Evolutionary conservation across 1,139 yeast genomes (phyloP).

Genomic region (Petasospora fabianii): DNA sequence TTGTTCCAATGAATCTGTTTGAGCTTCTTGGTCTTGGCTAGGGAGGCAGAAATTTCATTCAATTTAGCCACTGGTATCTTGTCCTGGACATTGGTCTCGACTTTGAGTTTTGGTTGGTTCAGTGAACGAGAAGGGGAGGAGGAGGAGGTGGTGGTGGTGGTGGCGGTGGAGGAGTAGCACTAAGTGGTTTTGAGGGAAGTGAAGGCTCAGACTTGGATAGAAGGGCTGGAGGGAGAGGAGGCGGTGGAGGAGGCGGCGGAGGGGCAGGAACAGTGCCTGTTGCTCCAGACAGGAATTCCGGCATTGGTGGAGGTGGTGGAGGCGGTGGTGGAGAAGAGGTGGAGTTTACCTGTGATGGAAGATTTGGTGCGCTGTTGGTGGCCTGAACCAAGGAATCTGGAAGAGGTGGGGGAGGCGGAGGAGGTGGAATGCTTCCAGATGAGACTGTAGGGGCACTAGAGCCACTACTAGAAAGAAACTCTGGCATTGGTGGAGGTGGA

Average conservation of each 20-base stretch:
- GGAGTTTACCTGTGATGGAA: conserved; percentile 7
- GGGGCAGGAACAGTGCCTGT: neutral
- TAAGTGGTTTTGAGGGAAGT: neutral
- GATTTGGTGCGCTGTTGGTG: conserved; percentile 2
- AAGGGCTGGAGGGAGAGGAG: conserved; percentile 1
- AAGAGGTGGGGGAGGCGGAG: conserved; percentile 24
- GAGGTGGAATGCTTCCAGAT: neutral
- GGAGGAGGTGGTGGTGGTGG: conserved; percentile 32
- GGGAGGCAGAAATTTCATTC: conserved; percentile 6
- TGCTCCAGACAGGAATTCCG: conserved; percentile 20
- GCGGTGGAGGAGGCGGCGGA: neutral
- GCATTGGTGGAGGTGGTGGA: conserved; percentile 30
- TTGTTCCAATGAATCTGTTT: conserved; percentile 97
- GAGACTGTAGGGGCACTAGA: neutral
- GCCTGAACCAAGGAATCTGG: conserved; percentile 21
- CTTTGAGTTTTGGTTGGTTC: conserved; percentile 1
- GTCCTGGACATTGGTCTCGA: conserved; percentile 5
- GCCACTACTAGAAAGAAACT: conserved; percentile 8
- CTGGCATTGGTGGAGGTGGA: conserved; percentile 23
- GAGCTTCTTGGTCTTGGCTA: conserved; percentile 46
- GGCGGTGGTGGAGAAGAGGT: conserved; percentile 28
- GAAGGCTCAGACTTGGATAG: neutral
- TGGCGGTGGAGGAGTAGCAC: conserved; percentile 30
- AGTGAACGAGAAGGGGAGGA: conserved; percentile 10
- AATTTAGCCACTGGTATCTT: conserved; percentile 4